Evolutionary conservation across 1,284 basidiomycete species (phyloP).

Genomic region (Golubevia pallescens): DNA sequence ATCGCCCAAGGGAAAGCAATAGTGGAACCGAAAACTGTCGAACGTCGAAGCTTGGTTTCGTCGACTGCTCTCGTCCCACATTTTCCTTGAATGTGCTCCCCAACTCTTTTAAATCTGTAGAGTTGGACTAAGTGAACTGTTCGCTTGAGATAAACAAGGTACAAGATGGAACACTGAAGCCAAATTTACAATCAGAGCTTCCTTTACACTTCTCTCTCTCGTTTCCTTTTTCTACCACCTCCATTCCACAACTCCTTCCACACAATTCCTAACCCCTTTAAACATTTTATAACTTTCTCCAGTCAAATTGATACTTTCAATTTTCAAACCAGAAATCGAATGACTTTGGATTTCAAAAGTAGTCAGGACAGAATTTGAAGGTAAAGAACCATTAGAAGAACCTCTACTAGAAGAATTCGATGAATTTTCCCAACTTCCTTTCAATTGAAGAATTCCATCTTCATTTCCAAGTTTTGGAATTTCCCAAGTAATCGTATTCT

Average conservation of each 20-base stretch:
- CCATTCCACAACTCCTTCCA: constrained; percentile 37
- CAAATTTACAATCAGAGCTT: too few species aligned
- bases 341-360: constrained; percentile 20
- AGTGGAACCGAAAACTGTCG: too few species aligned
- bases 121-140: too few species aligned
- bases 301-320: constrained; percentile 29
- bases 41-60: too few species aligned
- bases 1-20: too few species aligned
- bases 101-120: too few species aligned
- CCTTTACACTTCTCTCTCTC: too few species aligned
- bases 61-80: too few species aligned
- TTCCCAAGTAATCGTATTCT: neutral
- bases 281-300: constrained; percentile 30
- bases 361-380: constrained; percentile 23
- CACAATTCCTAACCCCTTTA: constrained; percentile 40
- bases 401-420: too few species aligned
- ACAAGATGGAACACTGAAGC: too few species aligned
- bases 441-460: constrained; percentile 5
- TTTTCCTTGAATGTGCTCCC: too few species aligned
- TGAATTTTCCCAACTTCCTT: constrained; percentile 4
- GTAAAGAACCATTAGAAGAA: constrained; percentile 15
- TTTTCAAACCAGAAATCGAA: constrained; percentile 27
- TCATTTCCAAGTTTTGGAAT: constrained; percentile 4
- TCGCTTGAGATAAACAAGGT: too few species aligned
- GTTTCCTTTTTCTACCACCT: constrained; percentile 6